Base-by-base conservation (phyloP, 768 basidiomycete species). In the Pilatotrama ljubarskyi region DNA sequence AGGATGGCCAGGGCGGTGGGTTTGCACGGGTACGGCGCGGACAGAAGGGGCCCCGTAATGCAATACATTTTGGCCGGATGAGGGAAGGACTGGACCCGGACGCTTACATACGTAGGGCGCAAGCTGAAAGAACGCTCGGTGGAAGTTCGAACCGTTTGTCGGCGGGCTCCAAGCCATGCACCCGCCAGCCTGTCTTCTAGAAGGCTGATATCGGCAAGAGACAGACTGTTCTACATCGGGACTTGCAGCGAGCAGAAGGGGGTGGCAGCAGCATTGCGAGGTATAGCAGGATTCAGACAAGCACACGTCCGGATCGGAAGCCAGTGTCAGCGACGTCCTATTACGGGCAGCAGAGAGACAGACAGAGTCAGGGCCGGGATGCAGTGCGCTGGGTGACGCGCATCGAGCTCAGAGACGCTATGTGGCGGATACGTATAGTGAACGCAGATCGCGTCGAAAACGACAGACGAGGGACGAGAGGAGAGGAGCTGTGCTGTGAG, bases 121-220 rank as follows among this genome's bases (percentile, higher is more conserved):
- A 41, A 49, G 32, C 10, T 4, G 40, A 26, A 41, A 50, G 53
- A 50, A 61, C 53, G 59, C 59, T 46, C 59, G 52, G 53, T 54
- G 59, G 59, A 55, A 61, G 5, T 49, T 25, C 46, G 36, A 38
- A 47, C 25, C 47, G 47, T 61, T 41, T 43, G 59, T 44, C 53
- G 59, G 53, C 59, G 59, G 9, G 49, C 35, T 55, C 40, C 42
- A 25, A 52, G 58, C 40, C 59, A 61, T 55, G 53, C 59, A 17
- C 43, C 20, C 49, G 40, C 41, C 37, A 14, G 40, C 36, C 20
- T 36, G 49, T 20, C 35, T 51, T 58, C 49, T 46, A 58, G 57
- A 58, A 58, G 49, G 49, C 57, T 8, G 57, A 26, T 57, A 49
- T 57, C 47, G 55, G 55, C 55, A 24, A 32, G 41, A 35, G 41